Evolutionary conservation across 257 asterid species (phyloP).

Genomic region (Solanum megistacrolobum): DNA sequence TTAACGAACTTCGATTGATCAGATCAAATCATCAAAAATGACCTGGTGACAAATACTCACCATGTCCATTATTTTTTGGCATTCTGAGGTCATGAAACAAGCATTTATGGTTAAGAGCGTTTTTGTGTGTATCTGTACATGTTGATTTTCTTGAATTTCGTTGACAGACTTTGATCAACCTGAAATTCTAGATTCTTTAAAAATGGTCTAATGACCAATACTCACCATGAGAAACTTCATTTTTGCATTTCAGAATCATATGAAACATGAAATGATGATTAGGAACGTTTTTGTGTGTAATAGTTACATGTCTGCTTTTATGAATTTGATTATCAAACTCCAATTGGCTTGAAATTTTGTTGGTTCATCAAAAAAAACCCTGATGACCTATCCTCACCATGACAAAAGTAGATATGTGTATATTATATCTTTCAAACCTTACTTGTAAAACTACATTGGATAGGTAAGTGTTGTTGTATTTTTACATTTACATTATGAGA

Average conservation of each 20-base stretch:
- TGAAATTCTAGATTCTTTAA: neutral
- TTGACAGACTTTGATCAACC: too few species aligned
- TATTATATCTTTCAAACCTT: rapidly evolving
- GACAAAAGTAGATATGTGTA: too few species aligned
- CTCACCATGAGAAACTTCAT: neutral
- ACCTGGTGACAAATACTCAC: neutral
- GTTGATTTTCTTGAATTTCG: neutral
- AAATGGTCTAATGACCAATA: neutral
- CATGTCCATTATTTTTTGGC: too few species aligned
- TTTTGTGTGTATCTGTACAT: too few species aligned
- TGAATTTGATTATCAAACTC: neutral
- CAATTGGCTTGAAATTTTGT: neutral
- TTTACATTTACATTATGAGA: too few species aligned
- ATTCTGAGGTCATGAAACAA: neutral
- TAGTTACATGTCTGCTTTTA: neutral
- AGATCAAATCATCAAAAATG: neutral
- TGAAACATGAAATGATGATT: neutral
- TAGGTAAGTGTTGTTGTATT: neutral
- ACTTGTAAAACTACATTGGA: neutral
- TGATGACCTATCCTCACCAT: neutral
- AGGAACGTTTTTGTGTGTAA: too few species aligned
- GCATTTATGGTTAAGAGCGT: neutral
- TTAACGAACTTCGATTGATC: too few species aligned
- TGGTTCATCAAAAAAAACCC: neutral
- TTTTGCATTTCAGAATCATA: neutral